Percentiles rank a stretch among this genome's conserved stretches.
These are phyloP conservation scores for Tylopilus subfusipes DNA, from an alignment of 768 basidiomycete species.

Conservation along the genomic window DNA sequence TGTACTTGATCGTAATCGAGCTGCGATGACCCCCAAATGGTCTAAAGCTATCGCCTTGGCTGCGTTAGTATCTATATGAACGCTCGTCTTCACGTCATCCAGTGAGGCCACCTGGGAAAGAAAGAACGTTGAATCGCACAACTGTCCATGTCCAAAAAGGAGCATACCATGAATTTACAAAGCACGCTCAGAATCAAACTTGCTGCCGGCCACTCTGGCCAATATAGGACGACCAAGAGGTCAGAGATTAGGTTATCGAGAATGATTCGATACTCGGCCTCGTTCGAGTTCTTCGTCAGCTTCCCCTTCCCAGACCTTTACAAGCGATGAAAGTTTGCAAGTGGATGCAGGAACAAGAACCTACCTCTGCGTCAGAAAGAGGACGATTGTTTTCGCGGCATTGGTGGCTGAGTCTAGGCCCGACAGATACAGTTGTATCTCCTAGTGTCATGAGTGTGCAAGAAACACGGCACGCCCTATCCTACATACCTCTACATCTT, in stretches of 20 bases:
- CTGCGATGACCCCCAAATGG: conserved; percentile 90
- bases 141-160: neutral
- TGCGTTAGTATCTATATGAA: conserved; percentile 70
- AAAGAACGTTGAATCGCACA: neutral
- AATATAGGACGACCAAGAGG: conserved; percentile 80
- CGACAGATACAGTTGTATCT: conserved; percentile 64
- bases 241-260: conserved; percentile 91
- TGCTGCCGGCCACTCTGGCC: conserved; percentile 98
- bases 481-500: conserved; percentile 54
- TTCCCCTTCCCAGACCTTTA: conserved; percentile 81
- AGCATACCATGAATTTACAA: conserved; percentile 78
- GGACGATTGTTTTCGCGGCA: conserved; percentile 79
- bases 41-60: conserved; percentile 89
- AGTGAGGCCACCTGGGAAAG: conserved; percentile 65
- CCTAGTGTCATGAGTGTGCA: conserved; percentile 38
- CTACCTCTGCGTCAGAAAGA: conserved; percentile 69
- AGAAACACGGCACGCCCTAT: neutral
- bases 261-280: conserved; percentile 89
- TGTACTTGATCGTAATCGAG: conserved; percentile 63
- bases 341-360: neutral
- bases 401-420: conserved; percentile 80
- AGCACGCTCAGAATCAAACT: conserved; percentile 74
- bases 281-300: conserved; percentile 84
- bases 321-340: conserved; percentile 1
- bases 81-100: conserved; percentile 72